Evolutionary conservation across 495 filamentous ascomycete genomes (phyloP).

Genomic region (Penicillium waksmanii): DNA sequence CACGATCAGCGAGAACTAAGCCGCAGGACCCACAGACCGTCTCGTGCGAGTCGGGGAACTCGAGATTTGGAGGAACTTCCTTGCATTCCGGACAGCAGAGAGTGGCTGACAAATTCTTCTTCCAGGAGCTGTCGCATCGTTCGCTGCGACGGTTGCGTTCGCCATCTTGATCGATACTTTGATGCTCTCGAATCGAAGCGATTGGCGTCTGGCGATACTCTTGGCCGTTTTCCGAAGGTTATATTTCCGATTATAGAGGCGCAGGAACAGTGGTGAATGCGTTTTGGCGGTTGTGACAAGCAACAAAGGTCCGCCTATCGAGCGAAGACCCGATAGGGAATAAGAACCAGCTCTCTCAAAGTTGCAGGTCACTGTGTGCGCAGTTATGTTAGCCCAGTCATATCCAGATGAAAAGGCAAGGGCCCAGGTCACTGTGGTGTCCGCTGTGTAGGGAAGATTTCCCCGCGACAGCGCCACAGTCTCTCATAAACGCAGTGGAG

Average conservation of each 20-base stretch:
- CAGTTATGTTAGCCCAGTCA: constrained; percentile 38
- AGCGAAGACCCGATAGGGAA: constrained; percentile 9
- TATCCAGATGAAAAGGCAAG: constrained; percentile 22
- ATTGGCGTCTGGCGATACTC: constrained; percentile 43
- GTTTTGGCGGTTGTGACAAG: constrained; percentile 54
- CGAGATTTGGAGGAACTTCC: constrained; percentile 89
- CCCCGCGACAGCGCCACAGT: constrained; percentile 16
- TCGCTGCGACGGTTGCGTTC: constrained; percentile 29
- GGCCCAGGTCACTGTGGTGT: constrained; percentile 14
- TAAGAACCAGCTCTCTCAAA: constrained; percentile 4
- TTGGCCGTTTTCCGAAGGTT: constrained; percentile 47
- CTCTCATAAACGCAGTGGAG: constrained; percentile 8
- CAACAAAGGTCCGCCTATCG: constrained; percentile 10
- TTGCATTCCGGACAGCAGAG: constrained; percentile 88
- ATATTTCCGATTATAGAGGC: constrained; percentile 51
- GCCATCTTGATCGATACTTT: constrained; percentile 44
- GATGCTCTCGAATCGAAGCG: constrained; percentile 24
- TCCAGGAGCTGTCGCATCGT: constrained; percentile 51
- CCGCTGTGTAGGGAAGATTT: constrained; percentile 6
- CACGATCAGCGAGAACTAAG: constrained; percentile 85
- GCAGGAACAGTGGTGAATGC: constrained; percentile 68
- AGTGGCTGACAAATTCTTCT: constrained; percentile 79
- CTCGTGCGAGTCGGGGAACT: constrained; percentile 90
- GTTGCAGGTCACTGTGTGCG: constrained; percentile 22
- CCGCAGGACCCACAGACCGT: constrained; percentile 92